Base-by-base conservation (phyloP, 306 rosid genomes). In the Lithocarpus polystachyus region DNA sequence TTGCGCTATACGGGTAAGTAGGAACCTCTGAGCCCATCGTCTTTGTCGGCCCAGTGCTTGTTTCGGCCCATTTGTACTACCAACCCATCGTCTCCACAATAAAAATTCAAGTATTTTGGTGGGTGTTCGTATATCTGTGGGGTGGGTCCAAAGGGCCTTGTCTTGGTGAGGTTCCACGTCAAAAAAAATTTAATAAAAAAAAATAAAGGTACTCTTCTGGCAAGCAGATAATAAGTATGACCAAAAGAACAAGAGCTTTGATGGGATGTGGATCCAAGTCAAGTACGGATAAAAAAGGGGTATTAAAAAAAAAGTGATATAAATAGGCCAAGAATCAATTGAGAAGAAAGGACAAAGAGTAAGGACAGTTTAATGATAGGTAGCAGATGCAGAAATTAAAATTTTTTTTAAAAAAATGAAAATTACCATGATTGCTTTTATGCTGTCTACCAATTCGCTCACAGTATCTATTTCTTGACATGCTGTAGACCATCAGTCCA, bases 361-460 rank as follows among this genome's bases (percentile, higher is more conserved):
- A 48, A 11, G 55, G 29, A 26, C 28, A 20, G 6, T 71, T 83
- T 37, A 64, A 35, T 13, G 24, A 48, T 76, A 33, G 65, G 23
- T 72, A 73, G 68, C 24, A 33, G 23, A 67, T n/a, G 19, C 52
- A 35, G 7, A 18, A 18, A 37, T 37, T 37, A 7, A 7, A 37
- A 1, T 28, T 28, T 28, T 28, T 26, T n/a, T n/a, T n/a, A n/a
- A n/a, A n/a, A n/a, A n/a, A n/a, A n/a, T n/a, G 18, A 52, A 37
- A 61, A 37, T 73, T 87, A 94, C 98, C 97, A 79, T 94, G 93
- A 82, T 94, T 94, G 89, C 98, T 94, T 92, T 92, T 94, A 87
- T 94, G 98, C 57, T 92, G 89, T 82, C 98, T 88, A 78, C 97
- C 97, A 75, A 94, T 94, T 81, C 97, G 86, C 83, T 94, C 97